Evolutionary conservation across 139 green algal genomes (phyloP).

Genomic region (Deuterostichococcus epilithicus): DNA sequence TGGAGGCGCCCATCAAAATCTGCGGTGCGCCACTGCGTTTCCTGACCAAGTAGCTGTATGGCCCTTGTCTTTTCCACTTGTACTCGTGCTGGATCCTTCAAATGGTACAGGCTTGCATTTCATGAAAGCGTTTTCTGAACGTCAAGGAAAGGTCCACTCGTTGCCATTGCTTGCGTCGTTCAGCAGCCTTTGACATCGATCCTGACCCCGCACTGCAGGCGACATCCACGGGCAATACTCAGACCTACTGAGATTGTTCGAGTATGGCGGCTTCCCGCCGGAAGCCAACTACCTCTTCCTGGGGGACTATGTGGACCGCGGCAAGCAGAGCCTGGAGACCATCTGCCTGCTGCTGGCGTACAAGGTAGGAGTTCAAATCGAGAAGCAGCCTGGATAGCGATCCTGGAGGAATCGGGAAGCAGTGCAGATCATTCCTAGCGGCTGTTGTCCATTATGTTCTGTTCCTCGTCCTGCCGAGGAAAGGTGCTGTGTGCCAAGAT

Average conservation of each 20-base stretch:
- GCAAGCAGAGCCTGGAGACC: conserved; percentile 98
- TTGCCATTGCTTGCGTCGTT: neutral
- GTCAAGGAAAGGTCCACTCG: neutral
- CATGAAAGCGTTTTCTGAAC: neutral
- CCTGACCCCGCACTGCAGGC: conserved; percentile 59
- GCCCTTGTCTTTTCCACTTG: neutral
- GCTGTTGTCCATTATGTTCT: too few relatives aligned
- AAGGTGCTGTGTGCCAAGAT: too few relatives aligned
- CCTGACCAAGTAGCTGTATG: neutral
- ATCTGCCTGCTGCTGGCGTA: conserved; percentile 98
- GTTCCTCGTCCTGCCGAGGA: too few relatives aligned
- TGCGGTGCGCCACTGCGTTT: conserved; percentile 69
- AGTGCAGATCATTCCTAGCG: too few relatives aligned
- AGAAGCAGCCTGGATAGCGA: too few relatives aligned
- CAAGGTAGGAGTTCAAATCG: conserved; percentile 75
- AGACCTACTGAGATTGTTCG: conserved; percentile 96
- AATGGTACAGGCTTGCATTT: neutral
- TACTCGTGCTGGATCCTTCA: neutral
- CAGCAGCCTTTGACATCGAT: too few relatives aligned
- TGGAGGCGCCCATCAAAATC: conserved; percentile 99
- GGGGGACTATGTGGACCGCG: conserved; percentile 98
- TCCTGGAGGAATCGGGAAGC: too few relatives aligned
- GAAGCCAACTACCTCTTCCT: conserved; percentile 99
- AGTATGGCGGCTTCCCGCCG: conserved; percentile 98
- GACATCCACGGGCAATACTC: conserved; percentile 99